phyloP scores from a whole-genome alignment of 139 green algal genomes.

The Nannochloris sp. region DNA sequence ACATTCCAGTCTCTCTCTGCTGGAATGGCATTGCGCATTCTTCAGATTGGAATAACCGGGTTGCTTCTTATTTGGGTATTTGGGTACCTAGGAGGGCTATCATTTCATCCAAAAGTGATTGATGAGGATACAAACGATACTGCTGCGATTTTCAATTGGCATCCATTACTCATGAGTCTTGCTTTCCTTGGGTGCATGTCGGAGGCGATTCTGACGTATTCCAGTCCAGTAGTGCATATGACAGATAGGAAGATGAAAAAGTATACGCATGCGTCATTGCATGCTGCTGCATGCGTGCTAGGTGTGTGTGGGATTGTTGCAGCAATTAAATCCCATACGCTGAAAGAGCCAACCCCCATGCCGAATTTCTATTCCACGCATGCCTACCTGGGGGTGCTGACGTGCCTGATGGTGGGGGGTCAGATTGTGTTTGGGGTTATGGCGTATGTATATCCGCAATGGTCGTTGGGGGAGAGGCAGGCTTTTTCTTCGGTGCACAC shows the following conservation, averaged over 20 bases:
- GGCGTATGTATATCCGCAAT: conserved; percentile 31
- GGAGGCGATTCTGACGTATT: conserved; percentile 61
- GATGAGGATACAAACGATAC: conserved; percentile 35
- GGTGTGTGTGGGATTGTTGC: conserved; percentile 36
- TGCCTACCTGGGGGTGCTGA: conserved; percentile 22
- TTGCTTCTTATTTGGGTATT: conserved; percentile 15
- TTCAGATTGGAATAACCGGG: conserved; percentile 3
- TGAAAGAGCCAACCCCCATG: conserved; percentile 47
- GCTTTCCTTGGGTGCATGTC: conserved; percentile 61
- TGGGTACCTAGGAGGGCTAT: conserved; percentile 18
- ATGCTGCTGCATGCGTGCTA: conserved; percentile 35
- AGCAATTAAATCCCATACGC: conserved; percentile 46
- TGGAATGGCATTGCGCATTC: background rate
- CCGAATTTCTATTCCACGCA: conserved; percentile 60
- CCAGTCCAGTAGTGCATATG: conserved; percentile 20
- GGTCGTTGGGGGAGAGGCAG: background rate
- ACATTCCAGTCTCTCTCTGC: background rate
- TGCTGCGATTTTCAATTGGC: conserved; percentile 64
- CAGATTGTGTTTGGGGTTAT: conserved; percentile 24
- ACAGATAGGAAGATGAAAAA: conserved; percentile 38
- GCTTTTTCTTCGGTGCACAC: conserved; percentile 27
- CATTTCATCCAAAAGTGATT: background rate
- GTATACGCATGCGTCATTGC: conserved; percentile 16
- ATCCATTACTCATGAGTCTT: conserved; percentile 59
- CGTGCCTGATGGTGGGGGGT: conserved; percentile 8